Evolutionary conservation across 768 basidiomycete genomes (phyloP), one percentile per base, ranked within the genome.

Genomic region (Mycena floridula): DNA sequence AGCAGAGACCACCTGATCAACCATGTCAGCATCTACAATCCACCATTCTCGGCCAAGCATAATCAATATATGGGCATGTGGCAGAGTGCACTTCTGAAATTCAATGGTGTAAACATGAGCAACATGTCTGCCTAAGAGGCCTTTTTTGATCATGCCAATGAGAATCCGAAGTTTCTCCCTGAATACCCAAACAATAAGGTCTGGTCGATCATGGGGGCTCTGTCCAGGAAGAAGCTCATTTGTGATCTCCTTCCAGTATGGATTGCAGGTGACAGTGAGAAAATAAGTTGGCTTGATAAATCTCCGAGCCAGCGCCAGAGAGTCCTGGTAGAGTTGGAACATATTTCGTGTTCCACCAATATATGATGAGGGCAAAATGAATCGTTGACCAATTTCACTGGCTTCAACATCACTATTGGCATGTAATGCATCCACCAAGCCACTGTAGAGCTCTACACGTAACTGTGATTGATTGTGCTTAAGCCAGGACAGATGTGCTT

Each of bases 51-150:
- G 37, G 0, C 60, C 25, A 1, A 80, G 54, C 46, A 72, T 70
- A 32, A 81, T 56, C 1, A 80, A 51, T 8, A 71, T 49, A 53
- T 82, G 79, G 50, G 72, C 68, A 49, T 80, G 76, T 18, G 77
- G 77, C 0, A 81, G 67, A 0, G 75, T 73, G 0, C 70, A 54
- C 47, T 80, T 81, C 52, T 81, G 78, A 51, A 78, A 81, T 48
- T 82, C 74, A 41, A 78, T 76, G 9, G 67, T 69, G 44, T 76
- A 74, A 0, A 80, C 68, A 44, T 64, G 57, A 4, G 70, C 77
- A 25, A 65, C 66, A 5, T 58, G 46, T 1, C 46, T 7, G 0
- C 77, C 77, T 59, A 76, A 67, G 36, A 72, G 57, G 7, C 65
- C 65, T 32, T 65, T 21, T 11, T 59, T 56, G 20, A 80, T 64